Evolutionary conservation across 2,329 filamentous ascomycete species (phyloP).

Genomic region (Ramularia collo-cygni): DNA sequence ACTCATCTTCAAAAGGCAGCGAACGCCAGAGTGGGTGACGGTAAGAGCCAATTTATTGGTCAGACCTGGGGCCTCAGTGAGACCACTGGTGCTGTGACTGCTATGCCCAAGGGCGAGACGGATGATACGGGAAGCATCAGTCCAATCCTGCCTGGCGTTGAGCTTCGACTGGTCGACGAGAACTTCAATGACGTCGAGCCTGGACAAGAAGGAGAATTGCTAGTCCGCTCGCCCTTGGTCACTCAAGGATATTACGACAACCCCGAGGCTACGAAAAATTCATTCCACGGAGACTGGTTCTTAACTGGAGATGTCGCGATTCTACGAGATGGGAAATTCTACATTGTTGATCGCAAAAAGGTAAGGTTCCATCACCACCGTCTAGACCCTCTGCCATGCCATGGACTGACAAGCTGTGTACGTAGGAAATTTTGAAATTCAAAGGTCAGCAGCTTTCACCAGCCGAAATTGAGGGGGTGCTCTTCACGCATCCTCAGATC

Average conservation of each 20-base stretch:
- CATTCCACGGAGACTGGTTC: constrained; percentile 75
- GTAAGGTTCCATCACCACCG: constrained; percentile 10
- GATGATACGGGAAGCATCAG: constrained; percentile 30
- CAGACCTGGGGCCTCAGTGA: constrained; percentile 34
- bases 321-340: constrained; percentile 77
- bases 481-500: constrained; percentile 36
- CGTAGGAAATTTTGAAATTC: constrained; percentile 57
- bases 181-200: constrained; percentile 35
- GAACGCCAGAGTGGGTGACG: constrained; percentile 23
- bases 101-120: constrained; percentile 31
- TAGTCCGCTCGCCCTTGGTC: constrained; percentile 25
- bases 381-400: too few species aligned
- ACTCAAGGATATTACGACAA: constrained; percentile 69
- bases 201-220: constrained; percentile 28
- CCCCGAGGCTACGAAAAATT: constrained; percentile 59
- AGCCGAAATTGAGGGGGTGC: constrained; percentile 40
- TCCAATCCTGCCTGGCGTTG: constrained; percentile 33
- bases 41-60: constrained; percentile 29
- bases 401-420: neutral
- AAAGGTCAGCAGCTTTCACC: constrained; percentile 41
- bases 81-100: constrained; percentile 30
- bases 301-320: constrained; percentile 79
- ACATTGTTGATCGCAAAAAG: constrained; percentile 69
- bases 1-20: constrained; percentile 34
- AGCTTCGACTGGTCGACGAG: constrained; percentile 37